Conservation (phyloP, 164 flowering plant genomes). For the Malania oleifera region DNA sequence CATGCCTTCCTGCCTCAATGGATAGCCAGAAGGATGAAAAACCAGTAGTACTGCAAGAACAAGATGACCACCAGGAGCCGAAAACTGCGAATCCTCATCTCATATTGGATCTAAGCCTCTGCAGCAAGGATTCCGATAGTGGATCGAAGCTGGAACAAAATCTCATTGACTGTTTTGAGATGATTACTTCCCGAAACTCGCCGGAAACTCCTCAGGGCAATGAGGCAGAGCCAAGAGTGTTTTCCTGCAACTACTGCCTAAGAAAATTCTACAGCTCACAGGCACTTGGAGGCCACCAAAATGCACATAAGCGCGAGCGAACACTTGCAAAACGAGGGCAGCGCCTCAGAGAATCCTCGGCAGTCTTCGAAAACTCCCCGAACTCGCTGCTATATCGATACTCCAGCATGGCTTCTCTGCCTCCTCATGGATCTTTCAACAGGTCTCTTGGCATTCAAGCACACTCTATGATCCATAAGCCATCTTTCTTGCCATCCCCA, state of each 20-base stretch:
- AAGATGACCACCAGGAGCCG: not conserved
- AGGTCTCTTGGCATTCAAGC: slow-evolving; percentile 43
- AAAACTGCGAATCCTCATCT: slow-evolving; percentile 8
- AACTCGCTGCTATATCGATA: not conserved
- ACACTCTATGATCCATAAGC: slow-evolving; percentile 47
- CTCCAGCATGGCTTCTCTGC: slow-evolving; percentile 35
- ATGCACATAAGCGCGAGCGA: slow-evolving; percentile 51
- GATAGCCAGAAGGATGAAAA: not conserved
- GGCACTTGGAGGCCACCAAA: slow-evolving; percentile 62
- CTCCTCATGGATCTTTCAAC: slow-evolving; percentile 34
- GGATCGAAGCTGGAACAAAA: slow-evolving; percentile 26
- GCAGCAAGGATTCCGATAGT: slow-evolving; percentile 9
- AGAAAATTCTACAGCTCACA: slow-evolving; percentile 58
- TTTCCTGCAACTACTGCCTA: slow-evolving; percentile 54
- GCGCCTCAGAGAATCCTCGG: not conserved
- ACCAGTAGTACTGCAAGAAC: not conserved
- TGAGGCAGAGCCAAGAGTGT: slow-evolving; percentile 36
- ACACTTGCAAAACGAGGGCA: slow-evolving; percentile 38
- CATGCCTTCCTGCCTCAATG: not conserved
- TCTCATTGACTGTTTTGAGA: slow-evolving; percentile 21
- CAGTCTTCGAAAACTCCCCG: slow-evolving; percentile 1
- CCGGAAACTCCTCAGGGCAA: slow-evolving; percentile 7
- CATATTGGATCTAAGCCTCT: slow-evolving; percentile 30
- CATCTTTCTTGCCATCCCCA: slow-evolving; percentile 9
- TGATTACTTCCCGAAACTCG: slow-evolving; percentile 1